A percentile compares a stretch with the other conserved stretches of the same genome.
Conservation (phyloP, 2,329 filamentous ascomycete species). For the Thelonectria rubi region DNA sequence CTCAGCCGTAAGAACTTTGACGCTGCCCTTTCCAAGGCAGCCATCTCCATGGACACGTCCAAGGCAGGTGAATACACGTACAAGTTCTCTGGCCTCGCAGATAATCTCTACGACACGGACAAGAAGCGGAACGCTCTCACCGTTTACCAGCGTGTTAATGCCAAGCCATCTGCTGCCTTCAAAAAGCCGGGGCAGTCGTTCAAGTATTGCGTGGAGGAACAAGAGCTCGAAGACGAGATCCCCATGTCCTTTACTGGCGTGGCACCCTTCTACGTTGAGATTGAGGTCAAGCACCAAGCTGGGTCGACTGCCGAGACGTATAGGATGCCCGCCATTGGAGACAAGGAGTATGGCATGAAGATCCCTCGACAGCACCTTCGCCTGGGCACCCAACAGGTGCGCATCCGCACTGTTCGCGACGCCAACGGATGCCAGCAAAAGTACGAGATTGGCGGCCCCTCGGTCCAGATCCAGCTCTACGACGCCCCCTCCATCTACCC, state of each 20-base stretch:
- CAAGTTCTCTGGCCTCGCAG: conserved; percentile 81
- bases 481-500: conserved; percentile 92
- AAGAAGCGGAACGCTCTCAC: conserved; percentile 71
- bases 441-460: conserved; percentile 74
- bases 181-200: conserved; percentile 89
- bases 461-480: conserved; percentile 90
- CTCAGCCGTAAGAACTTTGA: conserved; percentile 77
- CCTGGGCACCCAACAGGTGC: conserved; percentile 87
- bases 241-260: conserved; percentile 85
- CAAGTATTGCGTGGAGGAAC: conserved; percentile 91
- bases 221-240: conserved; percentile 83
- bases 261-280: conserved; percentile 88
- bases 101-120: conserved; percentile 85
- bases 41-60: conserved; percentile 85
- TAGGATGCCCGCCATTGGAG: conserved; percentile 80
- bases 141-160: conserved; percentile 84
- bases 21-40: conserved; percentile 77
- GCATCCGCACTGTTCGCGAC: conserved; percentile 90
- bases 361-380: conserved; percentile 87
- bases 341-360: conserved; percentile 78
- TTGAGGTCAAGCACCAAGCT: conserved; percentile 92
- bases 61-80: conserved; percentile 88
- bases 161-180: conserved; percentile 84
- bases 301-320: conserved; percentile 82
- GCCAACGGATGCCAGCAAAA: conserved; percentile 85